Percentiles rank a stretch among this genome's conserved stretches.
Conservation (phyloP, 2,329 filamentous ascomycete species). For the Chalara sp. region DNA sequence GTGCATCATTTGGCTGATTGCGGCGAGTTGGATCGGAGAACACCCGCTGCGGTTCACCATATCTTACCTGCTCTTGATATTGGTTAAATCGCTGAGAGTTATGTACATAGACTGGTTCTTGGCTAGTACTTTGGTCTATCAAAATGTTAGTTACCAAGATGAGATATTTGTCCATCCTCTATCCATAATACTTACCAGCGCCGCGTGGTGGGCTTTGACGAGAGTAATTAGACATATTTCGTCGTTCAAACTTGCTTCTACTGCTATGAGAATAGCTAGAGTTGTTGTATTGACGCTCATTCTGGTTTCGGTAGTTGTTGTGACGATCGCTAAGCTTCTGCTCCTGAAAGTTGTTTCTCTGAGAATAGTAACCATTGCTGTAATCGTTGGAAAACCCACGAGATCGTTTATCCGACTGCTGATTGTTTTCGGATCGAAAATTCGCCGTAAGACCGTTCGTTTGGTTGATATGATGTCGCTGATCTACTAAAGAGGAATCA, state of each 20-base stretch:
- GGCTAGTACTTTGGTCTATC: not conserved
- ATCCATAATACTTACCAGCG: not conserved
- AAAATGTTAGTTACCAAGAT: not conserved
- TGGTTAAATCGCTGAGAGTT: constrained; percentile 1
- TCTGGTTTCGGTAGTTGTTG: not conserved
- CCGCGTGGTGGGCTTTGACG: not conserved
- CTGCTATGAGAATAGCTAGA: not conserved
- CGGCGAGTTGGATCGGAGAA: not conserved
- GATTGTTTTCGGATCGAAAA: not conserved
- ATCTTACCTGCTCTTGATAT: not conserved
- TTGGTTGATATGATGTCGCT: not conserved
- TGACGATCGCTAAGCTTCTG: not conserved
- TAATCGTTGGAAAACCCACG: not conserved
- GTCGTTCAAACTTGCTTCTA: not conserved
- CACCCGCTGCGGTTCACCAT: not conserved
- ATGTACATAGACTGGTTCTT: constrained; percentile 6
- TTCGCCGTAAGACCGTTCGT: not conserved
- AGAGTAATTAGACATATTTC: not conserved
- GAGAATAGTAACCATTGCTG: not conserved
- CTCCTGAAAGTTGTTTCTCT: not conserved
- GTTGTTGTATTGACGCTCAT: not conserved
- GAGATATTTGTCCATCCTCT: not conserved
- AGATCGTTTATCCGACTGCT: not conserved
- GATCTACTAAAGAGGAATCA: not conserved
- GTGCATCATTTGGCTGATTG: constrained; percentile 2